Percentiles rank a stretch among this genome's conserved stretches.
These are phyloP conservation scores for Geosiphon pyriformis DNA, from an alignment of 192 early-diverging fungal species.

Conservation along the genomic window DNA sequence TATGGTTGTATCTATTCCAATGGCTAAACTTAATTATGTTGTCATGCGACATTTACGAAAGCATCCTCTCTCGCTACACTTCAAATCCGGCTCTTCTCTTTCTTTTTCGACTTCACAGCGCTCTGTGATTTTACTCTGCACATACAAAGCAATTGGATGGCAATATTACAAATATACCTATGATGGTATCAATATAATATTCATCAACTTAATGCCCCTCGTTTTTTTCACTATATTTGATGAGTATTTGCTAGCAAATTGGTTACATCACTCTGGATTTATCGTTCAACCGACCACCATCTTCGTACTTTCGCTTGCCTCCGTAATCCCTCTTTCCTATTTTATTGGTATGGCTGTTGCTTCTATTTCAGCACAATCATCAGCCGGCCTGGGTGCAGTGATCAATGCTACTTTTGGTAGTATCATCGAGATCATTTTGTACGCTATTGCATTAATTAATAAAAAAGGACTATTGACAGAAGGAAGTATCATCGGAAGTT, in stretches of 20 bases:
- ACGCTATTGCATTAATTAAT: conserved; percentile 80
- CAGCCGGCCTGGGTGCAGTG: conserved; percentile 86
- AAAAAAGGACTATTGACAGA: conserved; percentile 85
- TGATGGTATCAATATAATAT: conserved; percentile 94
- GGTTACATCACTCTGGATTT: background rate
- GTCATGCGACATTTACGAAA: conserved; percentile 71
- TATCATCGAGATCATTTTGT: conserved; percentile 94
- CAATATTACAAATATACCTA: conserved; percentile 97
- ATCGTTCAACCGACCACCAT: conserved; percentile 46
- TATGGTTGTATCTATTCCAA: conserved; percentile 82
- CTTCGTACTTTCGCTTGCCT: conserved; percentile 63
- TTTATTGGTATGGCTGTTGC: conserved; percentile 97
- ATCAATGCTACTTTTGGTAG: conserved; percentile 98
- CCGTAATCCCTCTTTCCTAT: conserved; percentile 88
- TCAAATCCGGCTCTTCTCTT: conserved; percentile 51
- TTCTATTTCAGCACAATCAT: conserved; percentile 94
- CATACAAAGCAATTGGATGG: conserved; percentile 80
- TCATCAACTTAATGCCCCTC: conserved; percentile 85
- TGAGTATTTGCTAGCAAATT: conserved; percentile 62
- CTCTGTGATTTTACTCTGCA: conserved; percentile 76
- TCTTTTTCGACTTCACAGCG: conserved; percentile 24
- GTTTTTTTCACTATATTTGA: conserved; percentile 81
- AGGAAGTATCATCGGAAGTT: conserved; percentile 88
- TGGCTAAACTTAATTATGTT: conserved; percentile 88
- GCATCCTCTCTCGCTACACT: conserved; percentile 70